Evolutionary conservation across 805 yeast species (phyloP).

Genomic region (Vanderwaltozyma polyspora): DNA sequence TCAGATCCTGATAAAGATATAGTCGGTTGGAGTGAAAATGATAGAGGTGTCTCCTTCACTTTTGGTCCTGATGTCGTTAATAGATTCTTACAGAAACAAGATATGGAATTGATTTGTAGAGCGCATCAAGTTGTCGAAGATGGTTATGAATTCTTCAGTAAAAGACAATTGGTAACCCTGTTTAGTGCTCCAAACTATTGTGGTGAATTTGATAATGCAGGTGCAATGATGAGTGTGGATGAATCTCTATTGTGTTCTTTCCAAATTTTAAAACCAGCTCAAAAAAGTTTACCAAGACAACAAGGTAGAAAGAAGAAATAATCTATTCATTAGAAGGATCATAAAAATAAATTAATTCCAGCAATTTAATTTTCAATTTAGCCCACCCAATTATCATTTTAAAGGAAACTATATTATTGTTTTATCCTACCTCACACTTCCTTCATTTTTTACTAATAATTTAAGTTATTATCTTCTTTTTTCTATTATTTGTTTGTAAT

Average conservation of each 20-base stretch:
- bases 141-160: constrained; percentile 94
- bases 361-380: no score
- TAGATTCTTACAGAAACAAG: constrained; percentile 91
- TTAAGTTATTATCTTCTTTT: no score
- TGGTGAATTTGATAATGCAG: constrained; percentile 98
- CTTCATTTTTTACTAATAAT: no score
- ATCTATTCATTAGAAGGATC: no score
- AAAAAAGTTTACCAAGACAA: constrained; percentile 43
- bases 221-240: constrained; percentile 99
- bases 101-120: constrained; percentile 94
- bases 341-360: no score
- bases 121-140: constrained; percentile 99
- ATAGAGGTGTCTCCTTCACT: constrained; percentile 97
- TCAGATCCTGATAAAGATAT: constrained; percentile 98
- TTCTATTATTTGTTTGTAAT: no score
- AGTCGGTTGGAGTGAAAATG: constrained; percentile 98
- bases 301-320: constrained; percentile 27
- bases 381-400: no score
- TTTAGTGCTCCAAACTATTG: constrained; percentile 97
- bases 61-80: constrained; percentile 99
- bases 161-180: constrained; percentile 89
- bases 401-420: no score
- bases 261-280: constrained; percentile 96
- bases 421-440: no score
- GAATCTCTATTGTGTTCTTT: constrained; percentile 92